Percentiles rank a stretch among this genome's conserved stretches.
Evolutionary conservation across 805 yeast species (phyloP).

Genomic region (Ascoidea asiatica): DNA sequence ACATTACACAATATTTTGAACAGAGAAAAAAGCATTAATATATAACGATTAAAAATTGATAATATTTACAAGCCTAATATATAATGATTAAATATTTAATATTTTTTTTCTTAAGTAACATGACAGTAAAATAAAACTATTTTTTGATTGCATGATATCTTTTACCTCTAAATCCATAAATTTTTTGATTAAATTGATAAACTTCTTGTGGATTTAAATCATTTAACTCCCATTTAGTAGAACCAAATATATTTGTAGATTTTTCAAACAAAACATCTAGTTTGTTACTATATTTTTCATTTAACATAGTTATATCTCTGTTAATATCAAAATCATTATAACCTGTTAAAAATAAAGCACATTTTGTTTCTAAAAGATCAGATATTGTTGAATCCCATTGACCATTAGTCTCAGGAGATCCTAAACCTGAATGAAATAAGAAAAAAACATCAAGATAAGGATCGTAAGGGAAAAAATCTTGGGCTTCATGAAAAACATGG

Average conservation of each 20-base stretch:
- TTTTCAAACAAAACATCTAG: conserved; percentile 73
- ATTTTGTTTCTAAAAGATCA: conserved; percentile 83
- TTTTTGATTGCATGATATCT: conserved; percentile 72
- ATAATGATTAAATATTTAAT: neutral
- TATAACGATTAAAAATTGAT: too few species aligned
- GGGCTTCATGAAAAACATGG: conserved; percentile 80
- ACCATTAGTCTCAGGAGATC: conserved; percentile 64
- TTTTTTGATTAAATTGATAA: conserved; percentile 78
- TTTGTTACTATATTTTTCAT: conserved; percentile 53
- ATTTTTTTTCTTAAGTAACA: neutral
- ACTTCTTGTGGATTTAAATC: conserved; percentile 88
- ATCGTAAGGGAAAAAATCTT: conserved; percentile 95
- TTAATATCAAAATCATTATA: conserved; percentile 62
- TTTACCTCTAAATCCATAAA: conserved; percentile 92
- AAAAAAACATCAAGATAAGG: conserved; percentile 90
- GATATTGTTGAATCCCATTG: conserved; percentile 76
- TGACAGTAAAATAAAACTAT: conserved; percentile 3
- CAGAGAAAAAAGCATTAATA: too few species aligned
- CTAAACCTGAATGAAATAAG: conserved; percentile 91
- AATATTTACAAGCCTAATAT: neutral
- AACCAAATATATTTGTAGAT: conserved; percentile 58
- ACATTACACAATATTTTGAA: neutral
- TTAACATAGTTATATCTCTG: conserved; percentile 63
- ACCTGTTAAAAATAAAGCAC: conserved; percentile 85
- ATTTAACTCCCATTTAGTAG: conserved; percentile 90